Percentiles rank a stretch among this genome's conserved stretches.
Conservation (phyloP, 1,284 basidiomycete species). For the Erythrobasidium hasegawianum region DNA sequence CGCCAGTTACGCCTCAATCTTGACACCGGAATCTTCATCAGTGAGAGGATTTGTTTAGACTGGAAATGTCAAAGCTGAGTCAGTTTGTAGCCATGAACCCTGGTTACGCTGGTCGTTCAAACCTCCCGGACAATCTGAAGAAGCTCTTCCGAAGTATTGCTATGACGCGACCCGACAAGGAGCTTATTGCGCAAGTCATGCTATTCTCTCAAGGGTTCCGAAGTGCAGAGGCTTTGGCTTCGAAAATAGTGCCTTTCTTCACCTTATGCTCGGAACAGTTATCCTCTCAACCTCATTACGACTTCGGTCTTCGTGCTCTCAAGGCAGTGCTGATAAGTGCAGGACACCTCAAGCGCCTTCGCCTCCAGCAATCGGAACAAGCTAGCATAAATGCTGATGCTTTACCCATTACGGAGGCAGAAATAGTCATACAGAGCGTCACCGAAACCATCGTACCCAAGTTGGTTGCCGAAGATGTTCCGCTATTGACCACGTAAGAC, state of each 20-base stretch:
- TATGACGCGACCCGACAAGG: slow-evolving; percentile 96
- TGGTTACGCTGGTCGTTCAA: slow-evolving; percentile 95
- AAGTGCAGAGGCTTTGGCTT: slow-evolving; percentile 89
- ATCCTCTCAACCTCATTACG: slow-evolving; percentile 96
- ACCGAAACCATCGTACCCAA: slow-evolving; percentile 98
- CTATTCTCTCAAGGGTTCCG: slow-evolving; percentile 99
- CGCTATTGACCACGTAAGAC: slow-evolving; percentile 74
- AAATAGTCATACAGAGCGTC: slow-evolving; percentile 96
- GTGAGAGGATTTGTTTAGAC: slow-evolving; percentile 36
- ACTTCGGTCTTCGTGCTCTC: slow-evolving; percentile 95
- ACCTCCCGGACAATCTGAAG: slow-evolving; percentile 91
- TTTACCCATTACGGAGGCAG: slow-evolving; percentile 76
- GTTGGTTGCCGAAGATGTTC: slow-evolving; percentile 94
- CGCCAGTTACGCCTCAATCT: slow-evolving; percentile 88
- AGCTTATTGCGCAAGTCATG: slow-evolving; percentile 99
- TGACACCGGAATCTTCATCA: slow-evolving; percentile 68
- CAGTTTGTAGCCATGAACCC: slow-evolving; percentile 59
- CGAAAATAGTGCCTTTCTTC: slow-evolving; percentile 98
- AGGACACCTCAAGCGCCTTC: slow-evolving; percentile 93
- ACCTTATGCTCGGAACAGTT: slow-evolving; percentile 96
- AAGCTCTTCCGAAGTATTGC: slow-evolving; percentile 95
- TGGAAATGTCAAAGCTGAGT: background rate
- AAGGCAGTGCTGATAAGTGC: slow-evolving; percentile 96
- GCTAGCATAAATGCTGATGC: slow-evolving; percentile 54
- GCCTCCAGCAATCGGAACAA: slow-evolving; percentile 58